These are phyloP conservation scores for Schizonepeta tenuifolia DNA, from an alignment of 257 asterid species.

Conservation along the genomic window DNA sequence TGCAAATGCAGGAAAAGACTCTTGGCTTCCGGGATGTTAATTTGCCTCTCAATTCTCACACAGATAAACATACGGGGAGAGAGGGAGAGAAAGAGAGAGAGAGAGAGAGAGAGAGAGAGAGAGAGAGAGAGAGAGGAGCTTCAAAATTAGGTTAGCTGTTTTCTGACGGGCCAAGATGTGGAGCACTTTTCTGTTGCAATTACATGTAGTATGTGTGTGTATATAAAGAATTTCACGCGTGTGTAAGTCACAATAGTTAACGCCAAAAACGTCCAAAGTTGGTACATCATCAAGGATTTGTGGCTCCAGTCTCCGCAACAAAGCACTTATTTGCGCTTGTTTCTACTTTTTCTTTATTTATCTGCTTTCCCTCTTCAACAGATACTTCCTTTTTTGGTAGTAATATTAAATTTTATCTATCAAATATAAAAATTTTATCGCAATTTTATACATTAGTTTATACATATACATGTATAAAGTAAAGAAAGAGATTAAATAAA, in stretches of 20 bases:
- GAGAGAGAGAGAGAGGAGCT: background rate
- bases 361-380: background rate
- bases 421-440: too few relatives aligned
- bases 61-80: background rate
- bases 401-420: too few relatives aligned
- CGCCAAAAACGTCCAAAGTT: constrained; percentile 3
- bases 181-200: background rate
- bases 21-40: constrained; percentile 22
- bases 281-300: background rate
- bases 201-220: background rate
- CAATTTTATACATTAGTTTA: too few relatives aligned
- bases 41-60: background rate
- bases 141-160: constrained; percentile 11
- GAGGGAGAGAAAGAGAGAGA: background rate
- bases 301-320: constrained; percentile 12
- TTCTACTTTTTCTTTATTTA: background rate
- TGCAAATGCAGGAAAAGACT: constrained; percentile 58
- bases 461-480: too few relatives aligned
- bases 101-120: background rate
- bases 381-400: background rate
- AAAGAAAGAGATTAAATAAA: too few relatives aligned
- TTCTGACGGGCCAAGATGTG: background rate
- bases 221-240: constrained; percentile 8
- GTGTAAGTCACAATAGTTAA: background rate
- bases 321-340: background rate